Base-by-base conservation (phyloP, 23 red algal species). In the Cyanidioschyzon merolae region DNA sequence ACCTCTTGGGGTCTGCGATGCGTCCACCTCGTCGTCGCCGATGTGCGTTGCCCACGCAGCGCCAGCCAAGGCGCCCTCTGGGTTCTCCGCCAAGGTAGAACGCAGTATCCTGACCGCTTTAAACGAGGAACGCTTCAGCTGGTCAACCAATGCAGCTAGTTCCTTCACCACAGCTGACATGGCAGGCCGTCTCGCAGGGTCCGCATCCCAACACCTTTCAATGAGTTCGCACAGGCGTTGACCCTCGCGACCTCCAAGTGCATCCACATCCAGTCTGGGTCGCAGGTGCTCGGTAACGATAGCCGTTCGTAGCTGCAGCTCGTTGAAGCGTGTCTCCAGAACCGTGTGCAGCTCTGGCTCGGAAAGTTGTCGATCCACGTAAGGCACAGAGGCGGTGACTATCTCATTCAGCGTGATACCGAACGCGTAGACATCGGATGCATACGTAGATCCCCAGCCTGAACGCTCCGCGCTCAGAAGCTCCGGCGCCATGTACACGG, bases 251-350 rank as follows among this genome's bases (percentile, higher is more conserved):
- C 37, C 32, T 34, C 84, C 87, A 2, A 90, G 76, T 36, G 80
- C 88, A 15, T 71, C 35, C 0, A 81, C 54, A 71, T 71, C 32
- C 63, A 71, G 21, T 3, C 63, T 71, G 39, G 94, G 94, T 68
- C 94, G 76, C 0, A 98, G 68, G 37, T 79, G 75, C 50, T 91
- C 89, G 58, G 82, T 86, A 24, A 91, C 88, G 80, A 98, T 98
- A 0, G 94, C 88, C 35, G 76, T 76, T 34, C 89, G 81, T 36
- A 98, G 77, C 37, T 82, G 79, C 0, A 92, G 78, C 67, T 91
- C 88, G 50, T 98, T 98, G 82, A 98, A 98, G 71, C 94, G 86
- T 37, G 94, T 91, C 76, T 98, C 94, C 21, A 98, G 74, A 32
- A 98, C 86, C 26, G 94, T 98, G 79, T 98, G 94, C 0, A 98